These are phyloP conservation scores for Pythium chondricola DNA, from an alignment of 352 stramenopile genomes.

Conservation along the genomic window DNA sequence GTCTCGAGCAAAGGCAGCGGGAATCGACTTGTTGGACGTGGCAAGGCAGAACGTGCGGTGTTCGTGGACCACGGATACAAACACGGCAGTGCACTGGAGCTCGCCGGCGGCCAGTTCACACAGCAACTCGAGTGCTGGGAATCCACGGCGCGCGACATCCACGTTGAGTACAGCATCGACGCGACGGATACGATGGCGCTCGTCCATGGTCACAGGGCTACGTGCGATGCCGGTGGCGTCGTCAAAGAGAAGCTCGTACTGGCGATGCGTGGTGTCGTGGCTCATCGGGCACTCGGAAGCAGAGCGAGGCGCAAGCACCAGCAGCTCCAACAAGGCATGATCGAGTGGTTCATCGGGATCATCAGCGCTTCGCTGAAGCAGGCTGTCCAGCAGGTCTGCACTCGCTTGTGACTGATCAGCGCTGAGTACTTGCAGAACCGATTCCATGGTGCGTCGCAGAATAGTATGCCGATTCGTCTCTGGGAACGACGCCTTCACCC, in stretches of 20 bases:
- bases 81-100: slow-evolving; percentile 4
- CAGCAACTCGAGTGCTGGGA: slow-evolving; percentile 3
- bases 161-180: slow-evolving; percentile 4
- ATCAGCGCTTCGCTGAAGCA: neutral
- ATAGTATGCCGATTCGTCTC: too few species aligned
- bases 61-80: slow-evolving; percentile 2
- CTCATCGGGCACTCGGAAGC: slow-evolving; percentile 6
- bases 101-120: slow-evolving; percentile 4
- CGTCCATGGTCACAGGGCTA: slow-evolving; percentile 3
- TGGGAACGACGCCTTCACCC: too few species aligned
- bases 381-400: too few species aligned
- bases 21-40: neutral
- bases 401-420: too few species aligned
- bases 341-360: slow-evolving; percentile 3
- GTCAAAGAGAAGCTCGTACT: slow-evolving; percentile 15
- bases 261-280: neutral
- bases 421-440: too few species aligned
- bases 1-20: neutral
- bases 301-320: neutral
- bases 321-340: slow-evolving; percentile 5
- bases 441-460: too few species aligned
- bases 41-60: neutral
- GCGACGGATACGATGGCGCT: slow-evolving; percentile 2
- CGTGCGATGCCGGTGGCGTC: slow-evolving; percentile 3
- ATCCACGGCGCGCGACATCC: neutral